Conservation (phyloP, 768 basidiomycete genomes). For the Rhodotorula kratochvilovae region DNA sequence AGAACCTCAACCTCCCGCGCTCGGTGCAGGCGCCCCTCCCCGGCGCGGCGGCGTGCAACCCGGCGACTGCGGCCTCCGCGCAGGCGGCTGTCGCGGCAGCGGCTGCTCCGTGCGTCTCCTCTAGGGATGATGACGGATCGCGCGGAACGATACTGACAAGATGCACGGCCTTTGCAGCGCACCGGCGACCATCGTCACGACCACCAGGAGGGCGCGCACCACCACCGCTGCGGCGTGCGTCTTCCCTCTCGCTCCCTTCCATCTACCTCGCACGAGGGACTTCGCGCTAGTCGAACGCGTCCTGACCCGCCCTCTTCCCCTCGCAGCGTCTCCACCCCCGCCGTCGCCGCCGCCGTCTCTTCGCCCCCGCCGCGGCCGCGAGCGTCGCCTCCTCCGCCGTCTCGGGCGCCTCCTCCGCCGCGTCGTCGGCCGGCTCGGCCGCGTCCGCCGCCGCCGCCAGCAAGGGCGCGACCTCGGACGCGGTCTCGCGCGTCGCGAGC, state of each 20-base stretch:
- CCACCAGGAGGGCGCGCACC: conserved; percentile 1
- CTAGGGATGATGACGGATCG: too few species aligned
- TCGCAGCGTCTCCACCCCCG: background rate
- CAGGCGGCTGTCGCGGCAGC: conserved; percentile 2
- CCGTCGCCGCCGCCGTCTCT: background rate
- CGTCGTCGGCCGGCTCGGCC: background rate
- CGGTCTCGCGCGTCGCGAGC: background rate
- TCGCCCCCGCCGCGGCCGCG: background rate
- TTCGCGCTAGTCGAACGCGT: too few species aligned
- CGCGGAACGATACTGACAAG: too few species aligned
- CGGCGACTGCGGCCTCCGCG: background rate
- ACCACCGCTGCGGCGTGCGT: background rate
- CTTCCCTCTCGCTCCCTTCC: background rate
- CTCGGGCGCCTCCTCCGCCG: background rate
- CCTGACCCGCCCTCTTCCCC: background rate
- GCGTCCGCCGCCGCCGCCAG: background rate
- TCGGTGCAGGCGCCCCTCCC: conserved; percentile 27
- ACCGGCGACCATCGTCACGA: background rate
- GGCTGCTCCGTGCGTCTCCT: background rate
- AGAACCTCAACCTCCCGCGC: conserved; percentile 32
- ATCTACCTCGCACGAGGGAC: too few species aligned
- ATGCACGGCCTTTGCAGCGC: background rate
- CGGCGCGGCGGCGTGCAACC: conserved; percentile 12
- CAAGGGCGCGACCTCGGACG: background rate
- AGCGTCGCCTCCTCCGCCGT: background rate